Percentiles rank a stretch among this genome's conserved stretches.
phyloP scores from a whole-genome alignment of 176 grass and related monocot genomes.

The Eremochloa ophiuroides region DNA sequence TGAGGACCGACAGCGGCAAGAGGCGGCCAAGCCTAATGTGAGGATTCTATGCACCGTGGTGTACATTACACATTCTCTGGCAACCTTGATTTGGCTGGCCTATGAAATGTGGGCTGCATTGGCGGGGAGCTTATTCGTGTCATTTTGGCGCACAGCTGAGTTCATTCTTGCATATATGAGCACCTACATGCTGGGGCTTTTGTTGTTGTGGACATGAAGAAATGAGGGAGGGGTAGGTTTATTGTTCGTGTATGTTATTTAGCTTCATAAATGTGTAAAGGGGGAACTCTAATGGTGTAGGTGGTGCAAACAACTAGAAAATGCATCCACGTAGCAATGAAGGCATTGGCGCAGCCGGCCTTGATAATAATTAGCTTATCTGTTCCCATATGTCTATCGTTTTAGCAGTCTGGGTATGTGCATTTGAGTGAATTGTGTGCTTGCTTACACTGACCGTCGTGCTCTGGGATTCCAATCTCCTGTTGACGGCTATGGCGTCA shows the following conservation, averaged over 20 bases:
- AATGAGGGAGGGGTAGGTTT: not conserved
- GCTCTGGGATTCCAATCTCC: no score
- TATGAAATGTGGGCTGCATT: not conserved
- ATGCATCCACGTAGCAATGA: not conserved
- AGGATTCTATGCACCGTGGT: conserved; percentile 18
- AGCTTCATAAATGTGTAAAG: conserved; percentile 34
- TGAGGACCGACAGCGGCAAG: conserved; percentile 79
- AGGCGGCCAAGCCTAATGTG: conserved; percentile 86
- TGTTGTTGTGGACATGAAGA: not conserved
- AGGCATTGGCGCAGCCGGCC: not conserved
- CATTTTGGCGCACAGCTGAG: not conserved
- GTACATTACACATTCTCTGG: conserved; percentile 33
- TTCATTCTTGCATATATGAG: not conserved
- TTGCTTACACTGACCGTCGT: not conserved
- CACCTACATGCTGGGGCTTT: not conserved
- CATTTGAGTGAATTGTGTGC: not conserved
- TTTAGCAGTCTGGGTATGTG: not conserved
- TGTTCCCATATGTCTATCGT: no score
- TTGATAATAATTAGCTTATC: conserved; percentile 9
- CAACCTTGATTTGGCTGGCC: conserved; percentile 6
- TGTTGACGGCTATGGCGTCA: no score
- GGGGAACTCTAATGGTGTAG: conserved; percentile 1
- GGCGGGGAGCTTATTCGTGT: not conserved
- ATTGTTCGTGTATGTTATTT: conserved; percentile 20
- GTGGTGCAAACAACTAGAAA: not conserved